Evolutionary conservation across 306 rosid genomes (phyloP), one percentile per base, ranked within the genome.

Genomic region (Psophocarpus tetragonolobus): DNA sequence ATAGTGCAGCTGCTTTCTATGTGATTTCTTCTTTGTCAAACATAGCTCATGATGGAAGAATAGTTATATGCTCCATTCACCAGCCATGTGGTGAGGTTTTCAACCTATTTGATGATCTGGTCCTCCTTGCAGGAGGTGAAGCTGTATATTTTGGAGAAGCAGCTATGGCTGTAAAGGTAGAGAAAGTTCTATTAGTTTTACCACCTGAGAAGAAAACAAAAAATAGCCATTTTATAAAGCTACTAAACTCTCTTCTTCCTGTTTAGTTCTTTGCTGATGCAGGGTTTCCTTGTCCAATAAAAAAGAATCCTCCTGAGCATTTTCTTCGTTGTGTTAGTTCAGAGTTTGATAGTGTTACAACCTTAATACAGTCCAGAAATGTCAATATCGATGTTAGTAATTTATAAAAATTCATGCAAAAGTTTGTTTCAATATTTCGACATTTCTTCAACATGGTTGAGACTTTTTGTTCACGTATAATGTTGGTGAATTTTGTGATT

Each of bases 1-100:
- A 91, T 75, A 83, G 97, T 76, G 97, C 97, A 33, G 73, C 92
- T 0, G 84, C 94, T 51, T 89, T 88, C 88, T 89, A 80, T 65
- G 90, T 91, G 20, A 73, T 89, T 67, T 86, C 75, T 64, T 70
- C 92, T 53, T 91, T 89, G 5, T 64, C 88, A 50, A 80, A 77
- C 44, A 86, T 89, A 68, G 91, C 97, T 12, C 79, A 15, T 18
- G 87, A 86, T 79, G 94, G 92, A 48, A 56, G 82, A 66, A 91
- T 91, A 11, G 89, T 89, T 21, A 69, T 91, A 15, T 83, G 88
- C 47, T 85, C 91, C 0, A 86, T 91, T 57, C 97, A 91, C 77
- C 97, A 89, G 72, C 92, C 89, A 3, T 81, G 90, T 20, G 82
- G 87, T 77, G 94, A 89, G 74, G 86, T 85, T 21, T 89, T 89